phyloP scores from a whole-genome alignment of 345 rosid species.

The Corymbia maculata region DNA sequence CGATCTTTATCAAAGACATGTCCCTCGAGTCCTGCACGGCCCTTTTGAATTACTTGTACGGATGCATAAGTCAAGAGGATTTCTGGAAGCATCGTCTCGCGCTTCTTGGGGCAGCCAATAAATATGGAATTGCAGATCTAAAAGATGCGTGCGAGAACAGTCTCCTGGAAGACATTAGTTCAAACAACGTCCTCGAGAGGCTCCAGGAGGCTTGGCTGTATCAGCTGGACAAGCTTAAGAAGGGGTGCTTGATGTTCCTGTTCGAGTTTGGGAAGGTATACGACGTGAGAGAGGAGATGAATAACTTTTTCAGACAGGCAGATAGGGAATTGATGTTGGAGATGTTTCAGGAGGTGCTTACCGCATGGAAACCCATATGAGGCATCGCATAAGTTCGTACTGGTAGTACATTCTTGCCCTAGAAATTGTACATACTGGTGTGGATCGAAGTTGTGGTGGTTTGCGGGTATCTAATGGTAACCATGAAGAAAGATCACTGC shows the following conservation, averaged over 20 bases:
- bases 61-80: slow-evolving; percentile 68
- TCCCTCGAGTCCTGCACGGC: slow-evolving; percentile 71
- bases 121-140: slow-evolving; percentile 62
- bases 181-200: slow-evolving; percentile 77
- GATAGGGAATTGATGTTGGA: slow-evolving; percentile 78
- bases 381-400: background rate
- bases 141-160: slow-evolving; percentile 85
- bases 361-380: slow-evolving; percentile 65
- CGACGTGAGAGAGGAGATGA: slow-evolving; percentile 72
- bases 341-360: slow-evolving; percentile 85
- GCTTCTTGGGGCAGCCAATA: slow-evolving; percentile 74
- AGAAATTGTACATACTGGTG: background rate
- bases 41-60: slow-evolving; percentile 76
- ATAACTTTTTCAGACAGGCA: slow-evolving; percentile 66
- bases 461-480: background rate
- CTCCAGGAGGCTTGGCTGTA: slow-evolving; percentile 91
- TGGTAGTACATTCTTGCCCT: background rate
- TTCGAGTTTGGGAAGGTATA: slow-evolving; percentile 88
- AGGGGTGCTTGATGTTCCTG: slow-evolving; percentile 75
- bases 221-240: slow-evolving; percentile 71
- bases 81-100: slow-evolving; percentile 88
- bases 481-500: background rate
- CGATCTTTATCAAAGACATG: slow-evolving; percentile 77
- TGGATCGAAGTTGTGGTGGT: background rate
- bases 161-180: slow-evolving; percentile 80